Conservation (phyloP, 352 stramenopile species). For the Aphanomyces invadans region DNA sequence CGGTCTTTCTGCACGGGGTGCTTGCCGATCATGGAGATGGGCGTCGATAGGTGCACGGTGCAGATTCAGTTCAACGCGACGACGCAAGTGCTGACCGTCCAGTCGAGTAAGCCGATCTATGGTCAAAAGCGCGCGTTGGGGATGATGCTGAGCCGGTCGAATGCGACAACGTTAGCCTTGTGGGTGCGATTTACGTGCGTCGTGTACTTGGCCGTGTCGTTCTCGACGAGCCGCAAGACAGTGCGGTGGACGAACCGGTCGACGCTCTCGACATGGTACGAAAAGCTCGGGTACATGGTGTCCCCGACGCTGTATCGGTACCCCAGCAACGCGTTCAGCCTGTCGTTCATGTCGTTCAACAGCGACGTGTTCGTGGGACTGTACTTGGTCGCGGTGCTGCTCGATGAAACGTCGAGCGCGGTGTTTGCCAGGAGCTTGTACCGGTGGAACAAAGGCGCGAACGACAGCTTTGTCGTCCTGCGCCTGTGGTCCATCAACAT, state of each 20-base stretch:
- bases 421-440: background rate
- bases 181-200: background rate
- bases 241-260: conserved; percentile 10
- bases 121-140: background rate
- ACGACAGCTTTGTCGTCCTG: background rate
- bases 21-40: conserved; percentile 12
- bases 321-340: background rate
- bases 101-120: background rate
- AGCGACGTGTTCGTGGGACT: conserved; percentile 12
- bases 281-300: background rate
- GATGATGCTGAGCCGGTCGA: background rate
- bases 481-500: background rate
- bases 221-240: conserved; percentile 2
- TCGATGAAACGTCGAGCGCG: background rate
- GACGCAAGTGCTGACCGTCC: conserved; percentile 1
- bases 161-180: background rate
- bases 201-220: conserved; percentile 1
- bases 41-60: background rate
- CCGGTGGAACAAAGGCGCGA: background rate
- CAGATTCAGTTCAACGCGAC: background rate
- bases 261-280: background rate
- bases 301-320: conserved; percentile 6
- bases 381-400: background rate
- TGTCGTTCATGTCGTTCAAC: conserved; percentile 1
- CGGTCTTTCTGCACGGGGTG: conserved; percentile 16